Base-by-base conservation (phyloP, 2,329 filamentous ascomycete species). In the Ophiocordyceps unilateralis region DNA sequence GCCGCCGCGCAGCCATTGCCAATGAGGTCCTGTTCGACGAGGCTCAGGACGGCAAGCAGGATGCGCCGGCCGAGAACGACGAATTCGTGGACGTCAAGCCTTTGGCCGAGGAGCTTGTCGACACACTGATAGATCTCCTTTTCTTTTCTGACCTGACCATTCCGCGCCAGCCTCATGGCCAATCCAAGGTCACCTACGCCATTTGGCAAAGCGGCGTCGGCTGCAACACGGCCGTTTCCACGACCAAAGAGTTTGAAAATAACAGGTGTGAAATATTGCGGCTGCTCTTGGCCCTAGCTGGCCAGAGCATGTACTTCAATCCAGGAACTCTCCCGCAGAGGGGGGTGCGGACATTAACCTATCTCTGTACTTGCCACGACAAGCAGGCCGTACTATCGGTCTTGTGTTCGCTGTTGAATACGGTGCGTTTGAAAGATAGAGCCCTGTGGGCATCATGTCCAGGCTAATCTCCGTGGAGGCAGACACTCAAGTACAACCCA, bases 161-260 rank as follows among this genome's bases (percentile, higher is more conserved):
- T 15, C 84, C 89, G 10, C 75, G 70, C 45, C 74, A 83, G 37
- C 70, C 77, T 14, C 71, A 78, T 44, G 76, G 76, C 43, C 86
- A 82, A 55, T 73, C 74, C 48, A 93, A 91, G 58, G 83, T 95
- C 44, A 83, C 81, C 8, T 94, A 91, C 62, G 82, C 86, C 43
- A 96, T 98, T 57, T 98, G 91, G 91, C 87, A 95, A 64, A 96
- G 85, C 56, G 91, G 91, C 40, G 89, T 98, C 24, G 91, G 91
- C 14, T 96, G 89, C 67, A 93, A 94, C 59, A 84, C 83, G 15
- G 77, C 87, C 5, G 78, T 93, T 51, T 81, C 81, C 10, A 89
- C 87, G 4, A 95, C 81, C 42, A 93, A 86, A 59, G 88, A 96
- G 53, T 81, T 85, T 45, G 91, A 98, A 64, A 93, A 74, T 64